Evolutionary conservation across 495 filamentous ascomycete genomes (phyloP), one percentile per base, ranked within the genome.

Genomic region (Daldinia bambusicola): DNA sequence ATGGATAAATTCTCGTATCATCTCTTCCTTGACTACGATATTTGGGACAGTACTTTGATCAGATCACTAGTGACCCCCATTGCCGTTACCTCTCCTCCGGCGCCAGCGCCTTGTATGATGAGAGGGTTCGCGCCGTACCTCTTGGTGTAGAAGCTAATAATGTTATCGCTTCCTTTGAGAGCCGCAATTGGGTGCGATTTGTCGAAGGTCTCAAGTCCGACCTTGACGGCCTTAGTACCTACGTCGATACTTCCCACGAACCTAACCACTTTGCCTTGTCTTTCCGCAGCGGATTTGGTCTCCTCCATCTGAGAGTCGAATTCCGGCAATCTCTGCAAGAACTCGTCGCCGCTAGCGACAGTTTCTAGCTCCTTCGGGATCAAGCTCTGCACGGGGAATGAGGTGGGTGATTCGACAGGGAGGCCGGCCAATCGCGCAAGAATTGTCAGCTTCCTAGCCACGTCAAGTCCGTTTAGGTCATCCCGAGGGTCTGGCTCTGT

Each of bases 401-500:
- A 86, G 16, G 91, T 93, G 1, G 93, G 92, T 0, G 88, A 86
- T 77, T 90, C 85, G 14, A 98, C 88, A 53, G 88, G 80, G 60
- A 99, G 79, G 0, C 95, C 95, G 12, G 88, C 89, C 31, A 97
- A 76, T 18, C 95, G 86, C 37, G 94, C 95, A 45, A 98, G 85
- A 66, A 98, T 98, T 30, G 94, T 97, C 69, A 98, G 84, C 81
- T 99, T 99, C n/a, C 95, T 86, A 30, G 95, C 95, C 22, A 99
- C 95, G 76, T 99, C 95, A 76, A 97, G 85, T 10, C 95, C 95
- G 80, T 99, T 98, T 72, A 99, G 84, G 74, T 98, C 95, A 78
- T 98, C 95, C 45, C 95, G 86, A 45, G 95, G 95, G 77, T 98
- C 95, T 1, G 95, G 95, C 82, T 99, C 95, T 12, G 95, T 99